Evolutionary conservation across 106 monocot species (phyloP).

Genomic region (Acorus calamus): DNA sequence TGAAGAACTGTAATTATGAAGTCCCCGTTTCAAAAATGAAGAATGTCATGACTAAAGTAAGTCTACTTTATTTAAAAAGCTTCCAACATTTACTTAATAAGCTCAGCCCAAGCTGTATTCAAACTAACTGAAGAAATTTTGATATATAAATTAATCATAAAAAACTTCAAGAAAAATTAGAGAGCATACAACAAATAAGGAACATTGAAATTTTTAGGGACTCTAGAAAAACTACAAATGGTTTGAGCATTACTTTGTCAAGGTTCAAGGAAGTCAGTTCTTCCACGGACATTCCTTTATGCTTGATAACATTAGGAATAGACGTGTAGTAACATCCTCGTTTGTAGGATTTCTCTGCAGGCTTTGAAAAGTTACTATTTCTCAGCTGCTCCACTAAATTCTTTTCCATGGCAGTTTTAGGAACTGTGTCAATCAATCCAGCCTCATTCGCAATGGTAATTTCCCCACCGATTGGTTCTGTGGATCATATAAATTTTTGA

Average conservation of each 20-base stretch:
- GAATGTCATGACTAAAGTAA: too few species aligned
- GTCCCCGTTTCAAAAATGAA: too few species aligned
- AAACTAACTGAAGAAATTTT: too few species aligned
- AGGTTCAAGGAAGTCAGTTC: conserved; percentile 80
- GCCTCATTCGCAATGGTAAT: conserved; percentile 60
- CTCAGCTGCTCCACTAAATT: conserved; percentile 41
- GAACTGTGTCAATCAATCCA: conserved; percentile 30
- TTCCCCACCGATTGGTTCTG: conserved; percentile 81
- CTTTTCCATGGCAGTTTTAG: conserved; percentile 40
- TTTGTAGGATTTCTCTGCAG: conserved; percentile 19
- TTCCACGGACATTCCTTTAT: conserved; percentile 35
- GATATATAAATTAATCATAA: too few species aligned
- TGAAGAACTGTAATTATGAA: too few species aligned
- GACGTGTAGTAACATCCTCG: conserved; percentile 62
- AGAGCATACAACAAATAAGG: too few species aligned
- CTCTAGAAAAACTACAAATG: background rate
- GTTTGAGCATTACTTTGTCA: conserved; percentile 66
- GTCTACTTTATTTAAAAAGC: too few species aligned
- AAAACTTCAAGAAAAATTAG: too few species aligned
- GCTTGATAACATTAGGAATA: conserved; percentile 65
- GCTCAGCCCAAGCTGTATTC: too few species aligned
- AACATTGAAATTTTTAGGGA: too few species aligned
- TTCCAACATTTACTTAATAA: too few species aligned
- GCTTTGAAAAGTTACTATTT: conserved; percentile 29
- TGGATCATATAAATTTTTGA: conserved; percentile 5